Evolutionary conservation across 306 rosid genomes (phyloP), one percentile per base, ranked within the genome.

Genomic region (Cicer judaicum): DNA sequence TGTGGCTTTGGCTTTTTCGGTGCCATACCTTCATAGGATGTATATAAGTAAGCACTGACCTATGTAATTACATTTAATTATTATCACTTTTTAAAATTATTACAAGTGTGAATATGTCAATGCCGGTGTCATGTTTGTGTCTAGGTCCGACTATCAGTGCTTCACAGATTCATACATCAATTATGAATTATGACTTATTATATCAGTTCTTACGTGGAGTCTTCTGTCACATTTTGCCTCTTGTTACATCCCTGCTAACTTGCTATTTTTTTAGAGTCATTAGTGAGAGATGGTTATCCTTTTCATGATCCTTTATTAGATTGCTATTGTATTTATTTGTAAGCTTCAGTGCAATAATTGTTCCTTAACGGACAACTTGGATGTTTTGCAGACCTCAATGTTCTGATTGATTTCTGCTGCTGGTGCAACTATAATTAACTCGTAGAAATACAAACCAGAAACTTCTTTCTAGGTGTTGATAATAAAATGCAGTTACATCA

Each of bases 401-500:
- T 19, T 54, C 78, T 72, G 56, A 80, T 7, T 46, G 72, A 66
- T 70, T 36, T 65, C 66, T 54, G 77, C 82, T 55, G 68, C 52
- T 48, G 76, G 77, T 18, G 70, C 16, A 4, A 52, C 40, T 10
- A 74, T 53, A 16, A 14, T 36, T 39, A 24, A 63, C 43, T 79
- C 63, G 21, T 79, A 16, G 39, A 41, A 36, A 43, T 73, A 56
- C 61, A 64, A 65, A 50, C 52, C 74, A 66, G 75, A 15, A 50
- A 55, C 21, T 56, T 84, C 16, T 5, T 15, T n/a, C 7, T 15
- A 67, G 55, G 55, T 53, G 78, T 78, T 44, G 77, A 78, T 62
- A 70, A 53, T 77, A 84, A 69, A 50, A 95, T 95, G 99, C 99
- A 95, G 88, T 76, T 95, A 19, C 89, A 92, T 84, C 99, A 95